phyloP scores from a whole-genome alignment of 176 grass and related monocot species.

The Oryza officinalis region DNA sequence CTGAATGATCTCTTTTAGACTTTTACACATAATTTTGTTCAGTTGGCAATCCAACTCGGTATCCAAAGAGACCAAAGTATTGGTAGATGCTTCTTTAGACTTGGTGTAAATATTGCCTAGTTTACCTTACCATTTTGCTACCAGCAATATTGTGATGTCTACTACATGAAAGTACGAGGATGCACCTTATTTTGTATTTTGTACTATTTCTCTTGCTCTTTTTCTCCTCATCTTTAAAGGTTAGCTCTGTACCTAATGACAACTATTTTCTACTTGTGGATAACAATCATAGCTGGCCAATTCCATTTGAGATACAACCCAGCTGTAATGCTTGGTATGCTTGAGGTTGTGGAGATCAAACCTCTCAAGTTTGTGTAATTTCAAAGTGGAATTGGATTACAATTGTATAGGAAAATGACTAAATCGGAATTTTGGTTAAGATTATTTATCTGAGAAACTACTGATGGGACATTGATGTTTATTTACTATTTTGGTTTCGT shows the following conservation, averaged over 20 bases:
- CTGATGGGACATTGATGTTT: not conserved
- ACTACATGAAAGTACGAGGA: not conserved
- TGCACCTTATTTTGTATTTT: not conserved
- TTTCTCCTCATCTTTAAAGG: not conserved
- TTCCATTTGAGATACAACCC: conserved; percentile 3
- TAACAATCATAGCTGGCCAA: not conserved
- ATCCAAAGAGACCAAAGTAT: not conserved
- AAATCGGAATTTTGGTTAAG: not conserved
- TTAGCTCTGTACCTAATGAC: not conserved
- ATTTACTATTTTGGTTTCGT: not conserved
- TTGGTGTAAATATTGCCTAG: not conserved
- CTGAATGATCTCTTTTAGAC: not conserved
- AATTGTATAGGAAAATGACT: not conserved
- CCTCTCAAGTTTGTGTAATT: not conserved
- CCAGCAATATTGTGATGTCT: not conserved
- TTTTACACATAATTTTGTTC: not conserved
- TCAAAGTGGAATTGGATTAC: not conserved
- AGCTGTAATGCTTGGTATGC: not conserved
- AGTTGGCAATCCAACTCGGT: not conserved
- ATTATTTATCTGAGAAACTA: not conserved
- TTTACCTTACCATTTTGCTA: not conserved
- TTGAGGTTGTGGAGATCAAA: not conserved
- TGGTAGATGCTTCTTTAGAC: not conserved
- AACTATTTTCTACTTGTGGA: not conserved
- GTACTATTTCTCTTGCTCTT: not conserved